phyloP scores from a whole-genome alignment of 2,329 filamentous ascomycete species.

The Hysterium pulicare region DNA sequence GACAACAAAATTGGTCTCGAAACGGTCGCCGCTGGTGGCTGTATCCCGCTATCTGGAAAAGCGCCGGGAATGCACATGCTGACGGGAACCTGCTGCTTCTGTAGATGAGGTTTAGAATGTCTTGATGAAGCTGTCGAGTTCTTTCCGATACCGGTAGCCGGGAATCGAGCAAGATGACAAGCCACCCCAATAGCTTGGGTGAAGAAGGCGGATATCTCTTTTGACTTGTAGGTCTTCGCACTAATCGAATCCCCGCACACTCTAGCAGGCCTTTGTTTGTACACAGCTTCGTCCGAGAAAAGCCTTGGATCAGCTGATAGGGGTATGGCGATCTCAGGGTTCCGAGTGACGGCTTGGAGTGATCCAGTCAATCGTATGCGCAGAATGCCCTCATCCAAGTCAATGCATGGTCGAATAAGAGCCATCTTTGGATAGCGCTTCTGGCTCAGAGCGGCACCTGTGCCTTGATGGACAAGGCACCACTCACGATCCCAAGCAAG shows the following conservation, averaged over 20 bases:
- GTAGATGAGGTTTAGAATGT: slow-evolving; percentile 68
- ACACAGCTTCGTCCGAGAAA: slow-evolving; percentile 43
- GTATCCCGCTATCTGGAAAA: slow-evolving; percentile 48
- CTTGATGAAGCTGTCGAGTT: slow-evolving; percentile 57
- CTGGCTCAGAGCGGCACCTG: slow-evolving; percentile 79
- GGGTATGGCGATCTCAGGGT: slow-evolving; percentile 46
- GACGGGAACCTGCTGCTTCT: slow-evolving; percentile 42
- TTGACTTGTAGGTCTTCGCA: slow-evolving; percentile 66
- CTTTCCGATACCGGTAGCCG: slow-evolving; percentile 53
- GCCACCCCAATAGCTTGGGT: slow-evolving; percentile 70
- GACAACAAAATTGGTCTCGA: slow-evolving; percentile 69
- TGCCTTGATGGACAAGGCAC: slow-evolving; percentile 87
- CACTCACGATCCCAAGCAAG: slow-evolving; percentile 94
- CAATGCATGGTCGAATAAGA: slow-evolving; percentile 70
- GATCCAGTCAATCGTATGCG: slow-evolving; percentile 53
- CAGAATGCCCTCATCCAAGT: slow-evolving; percentile 66
- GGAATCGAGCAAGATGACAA: slow-evolving; percentile 81
- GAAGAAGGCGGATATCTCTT: slow-evolving; percentile 71
- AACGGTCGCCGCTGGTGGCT: slow-evolving; percentile 49
- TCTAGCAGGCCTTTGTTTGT: slow-evolving; percentile 53
- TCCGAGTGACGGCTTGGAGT: slow-evolving; percentile 28
- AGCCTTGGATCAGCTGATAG: slow-evolving; percentile 65
- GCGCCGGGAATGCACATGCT: slow-evolving; percentile 48
- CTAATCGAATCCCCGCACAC: slow-evolving; percentile 81
- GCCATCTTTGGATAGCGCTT: slow-evolving; percentile 88